phyloP scores from a whole-genome alignment of 225 moss, liverwort and hornwort genomes.

The Asterella californica region DNA sequence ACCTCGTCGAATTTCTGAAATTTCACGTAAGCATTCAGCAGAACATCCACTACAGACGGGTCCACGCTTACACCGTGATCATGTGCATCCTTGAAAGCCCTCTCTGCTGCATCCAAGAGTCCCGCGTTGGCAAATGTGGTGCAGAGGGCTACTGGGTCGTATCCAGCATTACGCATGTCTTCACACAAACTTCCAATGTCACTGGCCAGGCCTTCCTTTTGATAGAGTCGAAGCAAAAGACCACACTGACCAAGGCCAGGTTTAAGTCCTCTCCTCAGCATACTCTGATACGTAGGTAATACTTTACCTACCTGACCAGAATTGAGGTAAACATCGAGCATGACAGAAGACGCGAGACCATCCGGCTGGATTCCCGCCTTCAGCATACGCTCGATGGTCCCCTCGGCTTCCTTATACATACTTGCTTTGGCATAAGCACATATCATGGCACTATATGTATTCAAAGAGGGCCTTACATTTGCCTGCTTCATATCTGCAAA shows the following conservation, averaged over 20 bases:
- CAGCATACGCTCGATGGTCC: constrained; percentile 36
- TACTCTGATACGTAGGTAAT: constrained; percentile 32
- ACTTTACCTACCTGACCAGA: constrained; percentile 31
- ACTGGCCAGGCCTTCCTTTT: constrained; percentile 33
- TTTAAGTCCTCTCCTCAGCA: constrained; percentile 34
- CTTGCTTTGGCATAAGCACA: constrained; percentile 45
- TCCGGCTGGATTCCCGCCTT: constrained; percentile 37
- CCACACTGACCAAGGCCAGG: constrained; percentile 38
- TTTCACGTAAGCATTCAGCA: constrained; percentile 30
- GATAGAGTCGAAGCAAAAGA: constrained; percentile 34
- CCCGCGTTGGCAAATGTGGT: constrained; percentile 35
- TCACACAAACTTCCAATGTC: constrained; percentile 36
- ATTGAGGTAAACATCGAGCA: constrained; percentile 49
- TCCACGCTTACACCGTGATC: constrained; percentile 22
- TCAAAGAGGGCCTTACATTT: constrained; percentile 39
- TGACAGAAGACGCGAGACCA: constrained; percentile 42
- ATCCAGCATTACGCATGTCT: constrained; percentile 36
- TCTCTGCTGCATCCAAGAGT: constrained; percentile 37
- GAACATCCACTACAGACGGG: constrained; percentile 15
- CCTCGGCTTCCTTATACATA: constrained; percentile 38
- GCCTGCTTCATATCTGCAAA: constrained; percentile 41
- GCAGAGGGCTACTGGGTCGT: constrained; percentile 37
- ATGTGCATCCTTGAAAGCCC: constrained; percentile 28
- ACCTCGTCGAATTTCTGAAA: constrained; percentile 29
- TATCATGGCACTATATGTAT: constrained; percentile 46